Evolutionary conservation across 2,329 filamentous ascomycete species (phyloP).

Genomic region (Leptosphaerulina australis): DNA sequence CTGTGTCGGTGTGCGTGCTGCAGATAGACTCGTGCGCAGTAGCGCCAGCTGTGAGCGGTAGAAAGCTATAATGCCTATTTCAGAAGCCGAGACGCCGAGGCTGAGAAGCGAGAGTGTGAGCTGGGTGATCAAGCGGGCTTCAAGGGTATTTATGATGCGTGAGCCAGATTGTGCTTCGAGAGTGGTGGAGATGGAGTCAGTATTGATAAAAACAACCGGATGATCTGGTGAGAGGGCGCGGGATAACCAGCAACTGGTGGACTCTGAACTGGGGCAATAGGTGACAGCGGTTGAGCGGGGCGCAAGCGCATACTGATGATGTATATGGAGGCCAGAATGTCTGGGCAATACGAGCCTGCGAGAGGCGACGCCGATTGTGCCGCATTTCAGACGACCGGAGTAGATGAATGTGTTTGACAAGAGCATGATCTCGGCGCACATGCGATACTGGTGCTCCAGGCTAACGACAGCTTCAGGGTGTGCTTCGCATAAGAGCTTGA

Average conservation of each 20-base stretch:
- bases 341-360: slow-evolving; percentile 71
- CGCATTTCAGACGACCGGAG: slow-evolving; percentile 86
- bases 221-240: slow-evolving; percentile 71
- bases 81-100: slow-evolving; percentile 72
- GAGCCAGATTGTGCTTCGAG: slow-evolving; percentile 76
- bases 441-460: slow-evolving; percentile 94
- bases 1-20: slow-evolving; percentile 51
- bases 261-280: slow-evolving; percentile 59
- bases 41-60: slow-evolving; percentile 91
- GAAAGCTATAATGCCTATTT: slow-evolving; percentile 95
- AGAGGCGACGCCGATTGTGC: slow-evolving; percentile 74
- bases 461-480: slow-evolving; percentile 89
- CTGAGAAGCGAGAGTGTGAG: slow-evolving; percentile 79
- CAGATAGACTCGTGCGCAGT: slow-evolving; percentile 73
- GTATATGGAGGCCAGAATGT: slow-evolving; percentile 37
- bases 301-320: slow-evolving; percentile 38
- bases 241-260: slow-evolving; percentile 72
- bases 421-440: slow-evolving; percentile 97
- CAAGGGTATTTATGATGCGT: slow-evolving; percentile 85
- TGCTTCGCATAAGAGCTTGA: slow-evolving; percentile 88
- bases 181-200: slow-evolving; percentile 70
- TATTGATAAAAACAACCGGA: slow-evolving; percentile 88
- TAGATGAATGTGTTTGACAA: slow-evolving; percentile 95
- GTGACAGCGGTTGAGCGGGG: slow-evolving; percentile 13
- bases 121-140: slow-evolving; percentile 77